Conservation (phyloP, 768 basidiomycete species). For the Termitomyces sp. region DNA sequence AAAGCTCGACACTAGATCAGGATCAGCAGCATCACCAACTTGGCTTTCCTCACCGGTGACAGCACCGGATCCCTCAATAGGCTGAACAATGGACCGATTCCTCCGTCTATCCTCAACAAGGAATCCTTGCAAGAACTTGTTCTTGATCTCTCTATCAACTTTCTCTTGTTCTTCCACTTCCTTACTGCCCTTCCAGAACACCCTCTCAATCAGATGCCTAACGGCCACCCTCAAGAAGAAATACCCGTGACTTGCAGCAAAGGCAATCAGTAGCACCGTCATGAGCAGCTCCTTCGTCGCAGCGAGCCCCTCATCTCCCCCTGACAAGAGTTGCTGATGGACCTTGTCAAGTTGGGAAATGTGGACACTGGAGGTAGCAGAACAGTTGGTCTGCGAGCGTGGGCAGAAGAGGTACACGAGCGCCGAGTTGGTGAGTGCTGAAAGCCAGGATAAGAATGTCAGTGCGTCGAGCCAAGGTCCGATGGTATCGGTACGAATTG, state of each 20-base stretch:
- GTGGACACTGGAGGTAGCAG: slow-evolving; percentile 12
- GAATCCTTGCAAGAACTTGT: slow-evolving; percentile 34
- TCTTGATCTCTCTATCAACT: slow-evolving; percentile 49
- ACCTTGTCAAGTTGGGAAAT: slow-evolving; percentile 25
- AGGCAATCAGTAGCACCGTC: slow-evolving; percentile 69
- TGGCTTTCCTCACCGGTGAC: slow-evolving; percentile 8
- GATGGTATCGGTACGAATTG: slow-evolving; percentile 84
- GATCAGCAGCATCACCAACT: slow-evolving; percentile 15
- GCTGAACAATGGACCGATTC: slow-evolving; percentile 13
- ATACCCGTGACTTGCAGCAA: slow-evolving; percentile 87
- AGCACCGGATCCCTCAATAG: slow-evolving; percentile 18
- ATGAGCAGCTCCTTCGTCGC: slow-evolving; percentile 53
- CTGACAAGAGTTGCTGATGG: slow-evolving; percentile 27
- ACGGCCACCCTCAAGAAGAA: slow-evolving; percentile 62
- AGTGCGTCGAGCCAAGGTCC: slow-evolving; percentile 93
- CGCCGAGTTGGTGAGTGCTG: slow-evolving; percentile 83
- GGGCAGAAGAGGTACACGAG: slow-evolving; percentile 84
- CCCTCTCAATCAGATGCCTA: slow-evolving; percentile 67
- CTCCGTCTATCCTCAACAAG: slow-evolving; percentile 20
- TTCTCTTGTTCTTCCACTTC: slow-evolving; percentile 61
- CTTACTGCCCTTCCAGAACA: slow-evolving; percentile 73
- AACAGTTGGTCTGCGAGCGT: slow-evolving; percentile 20
- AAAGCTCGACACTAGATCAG: slow-evolving; percentile 40
- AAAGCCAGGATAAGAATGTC: slow-evolving; percentile 86
- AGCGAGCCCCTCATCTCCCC: slow-evolving; percentile 19